Percentiles rank a stretch among this genome's conserved stretches.
Evolutionary conservation across 2,329 filamentous ascomycete species (phyloP).

Genomic region (Neoascochyta sp.): DNA sequence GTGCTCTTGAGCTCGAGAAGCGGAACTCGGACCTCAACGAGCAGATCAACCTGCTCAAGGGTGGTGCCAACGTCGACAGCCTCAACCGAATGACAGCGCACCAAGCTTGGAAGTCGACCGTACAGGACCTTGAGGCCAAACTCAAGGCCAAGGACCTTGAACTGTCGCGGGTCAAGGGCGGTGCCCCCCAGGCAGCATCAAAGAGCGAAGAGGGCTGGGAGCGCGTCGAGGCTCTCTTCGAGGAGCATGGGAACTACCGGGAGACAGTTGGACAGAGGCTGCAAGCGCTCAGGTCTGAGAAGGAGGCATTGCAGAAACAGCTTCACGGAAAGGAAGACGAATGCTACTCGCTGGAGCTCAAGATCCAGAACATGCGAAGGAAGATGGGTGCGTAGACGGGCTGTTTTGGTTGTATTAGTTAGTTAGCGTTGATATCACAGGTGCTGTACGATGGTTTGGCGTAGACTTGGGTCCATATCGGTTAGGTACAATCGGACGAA

Average conservation of each 20-base stretch:
- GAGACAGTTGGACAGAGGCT: slow-evolving; percentile 38
- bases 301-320: slow-evolving; percentile 40
- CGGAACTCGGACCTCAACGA: slow-evolving; percentile 36
- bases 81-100: slow-evolving; percentile 35
- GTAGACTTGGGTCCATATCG: too few species aligned
- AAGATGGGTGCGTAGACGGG: slow-evolving; percentile 6
- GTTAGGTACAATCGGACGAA: too few species aligned
- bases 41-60: slow-evolving; percentile 29
- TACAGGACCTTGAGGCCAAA: slow-evolving; percentile 27
- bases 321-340: slow-evolving; percentile 41
- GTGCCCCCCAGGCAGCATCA: slow-evolving; percentile 6
- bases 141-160: slow-evolving; percentile 31
- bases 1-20: slow-evolving; percentile 42
- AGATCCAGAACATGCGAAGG: slow-evolving; percentile 31
- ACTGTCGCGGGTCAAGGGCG: slow-evolving; percentile 16
- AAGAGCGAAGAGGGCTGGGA: slow-evolving; percentile 25
- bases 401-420: too few species aligned
- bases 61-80: slow-evolving; percentile 28
- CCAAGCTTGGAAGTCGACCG: slow-evolving; percentile 36
- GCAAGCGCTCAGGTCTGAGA: slow-evolving; percentile 40
- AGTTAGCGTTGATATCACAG: too few species aligned
- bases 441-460: too few species aligned
- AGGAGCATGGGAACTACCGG: slow-evolving; percentile 39
- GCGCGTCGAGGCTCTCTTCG: slow-evolving; percentile 39
- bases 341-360: slow-evolving; percentile 37